Conservation (phyloP, 225 moss, liverwort and hornwort genomes). For the Pseudisothecium myosuroides region DNA sequence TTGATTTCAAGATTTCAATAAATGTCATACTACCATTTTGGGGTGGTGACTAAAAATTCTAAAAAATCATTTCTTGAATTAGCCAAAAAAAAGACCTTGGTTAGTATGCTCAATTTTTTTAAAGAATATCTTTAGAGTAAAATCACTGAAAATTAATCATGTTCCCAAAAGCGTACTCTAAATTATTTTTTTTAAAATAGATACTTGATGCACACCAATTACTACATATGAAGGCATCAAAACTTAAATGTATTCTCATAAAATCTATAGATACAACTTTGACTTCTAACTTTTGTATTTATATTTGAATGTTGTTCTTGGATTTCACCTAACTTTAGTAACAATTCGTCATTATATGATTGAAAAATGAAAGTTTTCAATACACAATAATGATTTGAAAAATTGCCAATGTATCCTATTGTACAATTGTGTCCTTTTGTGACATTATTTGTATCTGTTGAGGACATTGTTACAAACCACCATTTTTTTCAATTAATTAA, state of each 20-base stretch:
- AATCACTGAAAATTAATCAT: neutral
- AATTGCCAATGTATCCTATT: too few species aligned
- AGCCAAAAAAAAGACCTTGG: neutral
- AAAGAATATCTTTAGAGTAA: neutral
- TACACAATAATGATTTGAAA: neutral
- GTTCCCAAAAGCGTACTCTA: accelerated
- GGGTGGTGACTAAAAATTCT: neutral
- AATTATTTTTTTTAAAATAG: neutral
- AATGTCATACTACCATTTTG: neutral
- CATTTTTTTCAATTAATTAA: too few species aligned
- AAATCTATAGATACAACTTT: neutral
- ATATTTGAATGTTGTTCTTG: neutral
- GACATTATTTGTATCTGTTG: too few species aligned
- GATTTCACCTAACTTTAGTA: neutral
- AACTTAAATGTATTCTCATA: too few species aligned
- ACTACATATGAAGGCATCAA: neutral
- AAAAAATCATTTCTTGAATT: neutral
- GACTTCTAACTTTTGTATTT: too few species aligned
- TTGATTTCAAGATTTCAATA: neutral
- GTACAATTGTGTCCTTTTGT: too few species aligned
- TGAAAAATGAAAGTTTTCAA: neutral
- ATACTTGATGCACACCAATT: neutral
- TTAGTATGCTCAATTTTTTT: neutral
- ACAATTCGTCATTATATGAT: neutral
- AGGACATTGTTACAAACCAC: too few species aligned